These are phyloP conservation scores for Spatholobus suberectus DNA, from an alignment of 306 rosid genomes.

Conservation along the genomic window DNA sequence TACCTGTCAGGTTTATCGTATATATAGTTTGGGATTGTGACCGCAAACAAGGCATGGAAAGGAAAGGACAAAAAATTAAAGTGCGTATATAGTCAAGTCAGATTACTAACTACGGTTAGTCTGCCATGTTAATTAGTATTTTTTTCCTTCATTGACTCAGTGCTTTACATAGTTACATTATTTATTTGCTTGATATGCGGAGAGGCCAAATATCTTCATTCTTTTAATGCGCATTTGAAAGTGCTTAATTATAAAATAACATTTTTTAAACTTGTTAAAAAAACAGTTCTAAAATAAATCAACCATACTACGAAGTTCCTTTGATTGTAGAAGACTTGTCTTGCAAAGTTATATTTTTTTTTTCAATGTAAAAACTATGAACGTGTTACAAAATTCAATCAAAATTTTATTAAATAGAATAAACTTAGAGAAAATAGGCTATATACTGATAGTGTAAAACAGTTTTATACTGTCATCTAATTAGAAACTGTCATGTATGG, in stretches of 20 bases:
- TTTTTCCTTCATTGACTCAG: not conserved
- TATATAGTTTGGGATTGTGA: no score
- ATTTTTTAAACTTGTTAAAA: no score
- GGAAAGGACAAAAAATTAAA: not conserved
- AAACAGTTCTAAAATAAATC: not conserved
- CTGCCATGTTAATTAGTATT: not conserved
- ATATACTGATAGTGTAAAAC: no score
- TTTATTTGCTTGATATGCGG: not conserved
- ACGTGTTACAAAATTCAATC: not conserved
- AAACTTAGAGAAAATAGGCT: no score
- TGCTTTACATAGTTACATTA: not conserved
- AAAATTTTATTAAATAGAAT: not conserved
- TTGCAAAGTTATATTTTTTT: not conserved
- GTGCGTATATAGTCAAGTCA: not conserved
- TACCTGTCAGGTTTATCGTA: no score
- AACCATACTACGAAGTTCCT: not conserved
- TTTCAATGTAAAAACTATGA: not conserved
- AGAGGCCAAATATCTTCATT: not conserved
- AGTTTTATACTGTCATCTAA: no score
- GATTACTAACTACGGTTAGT: not conserved
- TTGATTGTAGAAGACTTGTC: not conserved
- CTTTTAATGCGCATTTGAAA: not conserved
- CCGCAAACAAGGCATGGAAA: no score
- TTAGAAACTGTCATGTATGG: no score
- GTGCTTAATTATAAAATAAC: not conserved